Conservation (phyloP, 805 yeast genomes). For the Saturnispora halmiae region DNA sequence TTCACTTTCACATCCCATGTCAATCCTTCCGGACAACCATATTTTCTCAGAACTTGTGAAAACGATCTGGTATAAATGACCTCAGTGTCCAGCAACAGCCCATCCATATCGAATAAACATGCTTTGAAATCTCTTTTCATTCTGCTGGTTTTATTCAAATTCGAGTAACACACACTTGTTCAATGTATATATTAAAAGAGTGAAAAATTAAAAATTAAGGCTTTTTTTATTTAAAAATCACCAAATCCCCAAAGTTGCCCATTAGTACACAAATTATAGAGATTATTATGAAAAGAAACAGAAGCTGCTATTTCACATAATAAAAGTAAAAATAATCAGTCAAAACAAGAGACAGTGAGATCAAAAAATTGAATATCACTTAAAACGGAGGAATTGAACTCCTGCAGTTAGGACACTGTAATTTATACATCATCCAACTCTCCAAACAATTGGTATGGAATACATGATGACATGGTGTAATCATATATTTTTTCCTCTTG, state of each 20-base stretch:
- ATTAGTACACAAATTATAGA: no score
- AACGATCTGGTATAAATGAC: slow-evolving; percentile 79
- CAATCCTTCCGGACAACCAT: slow-evolving; percentile 55
- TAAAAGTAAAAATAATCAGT: background rate
- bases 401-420: slow-evolving; percentile 93
- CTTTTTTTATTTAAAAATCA: background rate
- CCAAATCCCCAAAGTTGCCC: no score
- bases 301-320: background rate
- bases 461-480: slow-evolving; percentile 86
- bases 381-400: slow-evolving; percentile 74
- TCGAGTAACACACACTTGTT: no score
- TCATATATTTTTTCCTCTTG: slow-evolving; percentile 49
- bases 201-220: slow-evolving; percentile 2
- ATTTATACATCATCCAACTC: slow-evolving; percentile 85
- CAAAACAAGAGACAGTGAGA: background rate
- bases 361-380: slow-evolving; percentile 11
- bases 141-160: no score
- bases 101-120: slow-evolving; percentile 74
- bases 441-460: slow-evolving; percentile 87
- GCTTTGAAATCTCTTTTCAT: slow-evolving; percentile 18
- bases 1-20: slow-evolving; percentile 87
- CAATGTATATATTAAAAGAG: no score
- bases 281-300: no score
- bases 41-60: slow-evolving; percentile 48
- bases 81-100: slow-evolving; percentile 85